Percentiles rank a stretch among this genome's conserved stretches.
Evolutionary conservation across 2,329 filamentous ascomycete species (phyloP).

Genomic region (Ophiocordyceps sinensis): DNA sequence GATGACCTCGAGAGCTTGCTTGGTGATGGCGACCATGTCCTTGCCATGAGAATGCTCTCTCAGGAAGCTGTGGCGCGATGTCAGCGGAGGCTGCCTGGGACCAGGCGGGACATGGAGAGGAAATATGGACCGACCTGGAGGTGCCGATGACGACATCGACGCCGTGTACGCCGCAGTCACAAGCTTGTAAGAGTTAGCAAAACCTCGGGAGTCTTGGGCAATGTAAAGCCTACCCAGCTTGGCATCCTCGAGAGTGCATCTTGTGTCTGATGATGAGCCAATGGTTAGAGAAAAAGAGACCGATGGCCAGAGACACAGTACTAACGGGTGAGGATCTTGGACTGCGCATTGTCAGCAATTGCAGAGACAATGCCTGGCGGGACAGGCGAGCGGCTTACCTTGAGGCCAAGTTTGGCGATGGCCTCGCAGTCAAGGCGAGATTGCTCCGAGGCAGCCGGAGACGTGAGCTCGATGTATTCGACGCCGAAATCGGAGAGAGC

Average conservation of each 20-base stretch:
- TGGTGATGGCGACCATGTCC: slow-evolving; percentile 64
- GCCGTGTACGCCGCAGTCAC: slow-evolving; percentile 62
- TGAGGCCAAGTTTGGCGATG: slow-evolving; percentile 88
- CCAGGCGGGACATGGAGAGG: too few relatives aligned
- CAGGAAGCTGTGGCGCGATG: slow-evolving; percentile 40
- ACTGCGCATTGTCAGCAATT: not conserved
- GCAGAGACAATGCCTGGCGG: not conserved
- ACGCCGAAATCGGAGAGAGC: slow-evolving; percentile 7
- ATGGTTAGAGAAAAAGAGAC: slow-evolving; percentile 34
- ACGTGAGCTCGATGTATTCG: slow-evolving; percentile 54
- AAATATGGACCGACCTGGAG: slow-evolving; percentile 22
- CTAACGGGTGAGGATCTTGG: slow-evolving; percentile 15
- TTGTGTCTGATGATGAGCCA: slow-evolving; percentile 18
- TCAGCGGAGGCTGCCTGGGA: too few relatives aligned
- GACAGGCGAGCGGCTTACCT: slow-evolving; percentile 16
- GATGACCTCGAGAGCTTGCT: slow-evolving; percentile 33
- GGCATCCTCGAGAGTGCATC: slow-evolving; percentile 33
- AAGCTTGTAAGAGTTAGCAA: slow-evolving; percentile 21
- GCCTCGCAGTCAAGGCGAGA: slow-evolving; percentile 75
- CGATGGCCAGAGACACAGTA: not conserved
- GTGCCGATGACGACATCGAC: slow-evolving; percentile 48
- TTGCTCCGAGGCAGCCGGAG: slow-evolving; percentile 72
- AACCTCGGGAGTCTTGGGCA: too few relatives aligned
- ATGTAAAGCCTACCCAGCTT: slow-evolving; percentile 33
- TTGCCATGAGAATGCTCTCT: slow-evolving; percentile 81